Percentiles rank a stretch among this genome's conserved stretches.
Evolutionary conservation across 2,329 filamentous ascomycete genomes (phyloP).

Genomic region (Neopestalotiopsis sp.): DNA sequence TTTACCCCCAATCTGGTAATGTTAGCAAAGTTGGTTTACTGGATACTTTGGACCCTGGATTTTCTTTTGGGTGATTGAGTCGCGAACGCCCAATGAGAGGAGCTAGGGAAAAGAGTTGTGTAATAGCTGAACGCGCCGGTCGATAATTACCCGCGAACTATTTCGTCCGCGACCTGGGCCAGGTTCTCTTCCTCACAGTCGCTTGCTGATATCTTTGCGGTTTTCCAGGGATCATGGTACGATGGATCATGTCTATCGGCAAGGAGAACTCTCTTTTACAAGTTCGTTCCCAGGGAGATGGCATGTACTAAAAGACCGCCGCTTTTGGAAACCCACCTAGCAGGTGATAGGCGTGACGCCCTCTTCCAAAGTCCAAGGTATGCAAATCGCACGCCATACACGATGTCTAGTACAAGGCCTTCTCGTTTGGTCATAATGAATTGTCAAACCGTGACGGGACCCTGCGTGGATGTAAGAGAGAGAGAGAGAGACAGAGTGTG

Average conservation of each 20-base stretch:
- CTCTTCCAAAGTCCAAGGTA: neutral
- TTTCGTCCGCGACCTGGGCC: conserved; percentile 1
- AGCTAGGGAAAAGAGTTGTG: conserved; percentile 9
- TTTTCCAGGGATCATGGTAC: neutral
- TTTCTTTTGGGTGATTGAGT: neutral
- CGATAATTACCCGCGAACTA: conserved; percentile 11
- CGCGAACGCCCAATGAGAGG: conserved; percentile 7
- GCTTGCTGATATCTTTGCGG: neutral
- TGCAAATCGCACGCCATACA: conserved; percentile 1
- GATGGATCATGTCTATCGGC: neutral
- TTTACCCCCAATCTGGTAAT: neutral
- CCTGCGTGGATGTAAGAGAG: neutral
- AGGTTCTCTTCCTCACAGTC: neutral
- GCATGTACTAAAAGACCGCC: neutral
- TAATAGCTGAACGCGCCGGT: conserved; percentile 10
- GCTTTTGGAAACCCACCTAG: neutral
- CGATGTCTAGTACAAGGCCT: neutral
- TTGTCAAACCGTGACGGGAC: conserved; percentile 10
- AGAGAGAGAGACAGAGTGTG: neutral
- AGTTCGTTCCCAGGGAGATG: neutral
- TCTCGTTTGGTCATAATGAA: conserved; percentile 12
- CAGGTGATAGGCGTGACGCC: neutral
- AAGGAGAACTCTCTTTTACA: neutral
- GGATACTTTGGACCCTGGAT: conserved; percentile 5
- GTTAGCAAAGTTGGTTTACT: neutral